Percentiles rank a stretch among this genome's conserved stretches.
phyloP scores from a whole-genome alignment of 1,284 basidiomycete genomes.

The Agaricales sp. region DNA sequence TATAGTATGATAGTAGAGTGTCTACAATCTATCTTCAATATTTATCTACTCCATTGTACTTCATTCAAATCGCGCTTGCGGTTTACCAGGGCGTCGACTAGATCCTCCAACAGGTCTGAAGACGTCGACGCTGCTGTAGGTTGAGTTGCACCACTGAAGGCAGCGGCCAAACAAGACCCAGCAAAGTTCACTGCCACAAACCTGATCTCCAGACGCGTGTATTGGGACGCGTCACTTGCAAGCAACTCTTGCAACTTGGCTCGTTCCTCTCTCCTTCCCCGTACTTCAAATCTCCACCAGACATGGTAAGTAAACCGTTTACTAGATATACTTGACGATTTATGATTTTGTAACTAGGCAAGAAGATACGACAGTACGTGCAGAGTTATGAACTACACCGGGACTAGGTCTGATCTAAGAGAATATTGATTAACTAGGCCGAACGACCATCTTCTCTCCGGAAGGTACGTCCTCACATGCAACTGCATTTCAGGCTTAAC shows the following conservation, averaged over 20 bases:
- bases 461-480: conserved; percentile 53
- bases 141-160: too few species aligned
- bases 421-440: conserved; percentile 37
- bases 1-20: too few species aligned
- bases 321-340: not conserved
- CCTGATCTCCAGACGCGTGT: not conserved
- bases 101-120: too few species aligned
- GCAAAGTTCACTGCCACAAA: too few species aligned
- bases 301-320: not conserved
- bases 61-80: too few species aligned
- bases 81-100: too few species aligned
- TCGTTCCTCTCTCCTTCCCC: not conserved
- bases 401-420: conserved; percentile 3
- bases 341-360: conserved; percentile 38
- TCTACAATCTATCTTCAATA: too few species aligned
- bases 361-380: conserved; percentile 83
- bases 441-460: conserved; percentile 93
- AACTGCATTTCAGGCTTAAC: conserved; percentile 3
- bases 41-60: too few species aligned
- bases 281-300: not conserved
- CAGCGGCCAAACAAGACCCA: too few species aligned
- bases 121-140: too few species aligned
- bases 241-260: not conserved
- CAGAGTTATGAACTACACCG: not conserved
- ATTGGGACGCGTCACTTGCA: not conserved